These are phyloP conservation scores for Diutina sp. DNA, from an alignment of 1,139 yeast species.

Conservation along the genomic window DNA sequence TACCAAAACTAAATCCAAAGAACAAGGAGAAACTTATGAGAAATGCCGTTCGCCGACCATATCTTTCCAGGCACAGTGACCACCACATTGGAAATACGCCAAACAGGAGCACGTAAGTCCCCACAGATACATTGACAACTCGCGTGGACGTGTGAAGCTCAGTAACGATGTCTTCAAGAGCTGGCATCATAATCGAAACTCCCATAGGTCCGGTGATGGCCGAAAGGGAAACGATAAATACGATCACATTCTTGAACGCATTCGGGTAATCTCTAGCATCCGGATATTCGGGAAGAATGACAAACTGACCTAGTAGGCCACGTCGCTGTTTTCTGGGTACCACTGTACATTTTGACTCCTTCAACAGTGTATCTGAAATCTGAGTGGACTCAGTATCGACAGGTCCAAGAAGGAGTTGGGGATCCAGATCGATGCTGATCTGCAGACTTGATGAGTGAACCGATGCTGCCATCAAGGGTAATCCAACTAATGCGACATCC, in stretches of 20 bases:
- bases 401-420: not conserved
- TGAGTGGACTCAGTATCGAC: not conserved
- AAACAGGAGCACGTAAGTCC: conserved; percentile 57
- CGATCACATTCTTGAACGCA: conserved; percentile 37
- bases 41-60: conserved; percentile 68
- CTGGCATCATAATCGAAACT: conserved; percentile 72
- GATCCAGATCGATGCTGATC: not conserved
- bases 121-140: conserved; percentile 67
- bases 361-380: not conserved
- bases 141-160: conserved; percentile 45
- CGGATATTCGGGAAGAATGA: conserved; percentile 56
- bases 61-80: conserved; percentile 66
- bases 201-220: conserved; percentile 87
- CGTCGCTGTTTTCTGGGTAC: conserved; percentile 13
- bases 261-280: conserved; percentile 57
- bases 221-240: conserved; percentile 56
- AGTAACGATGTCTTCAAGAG: conserved; percentile 44
- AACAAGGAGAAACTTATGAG: conserved; percentile 53
- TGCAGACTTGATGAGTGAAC: not conserved
- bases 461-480: not conserved
- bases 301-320: conserved; percentile 38
- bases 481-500: not conserved
- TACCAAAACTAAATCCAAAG: conserved; percentile 57
- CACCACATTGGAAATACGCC: conserved; percentile 87
- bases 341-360: not conserved